Evolutionary conservation across 306 rosid species (phyloP).

Genomic region (Medicago lupulina): DNA sequence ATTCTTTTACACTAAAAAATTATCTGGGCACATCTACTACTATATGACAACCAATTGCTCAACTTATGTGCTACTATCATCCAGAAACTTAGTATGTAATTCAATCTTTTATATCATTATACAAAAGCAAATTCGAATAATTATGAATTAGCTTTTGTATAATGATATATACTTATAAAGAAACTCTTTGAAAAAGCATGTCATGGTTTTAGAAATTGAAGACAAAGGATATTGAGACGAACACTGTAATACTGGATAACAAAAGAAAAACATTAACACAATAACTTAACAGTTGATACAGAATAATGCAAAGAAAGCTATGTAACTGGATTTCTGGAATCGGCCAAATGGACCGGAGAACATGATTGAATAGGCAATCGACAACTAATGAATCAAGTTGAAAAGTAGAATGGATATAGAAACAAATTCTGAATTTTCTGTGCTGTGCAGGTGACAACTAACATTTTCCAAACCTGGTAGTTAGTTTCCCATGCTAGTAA

Average conservation of each 20-base stretch:
- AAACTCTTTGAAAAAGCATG: slow-evolving; percentile 14
- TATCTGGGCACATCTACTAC: neutral
- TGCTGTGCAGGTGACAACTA: neutral
- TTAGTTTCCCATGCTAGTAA: slow-evolving; percentile 14
- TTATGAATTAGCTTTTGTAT: too few species aligned
- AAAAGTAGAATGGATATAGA: slow-evolving; percentile 12
- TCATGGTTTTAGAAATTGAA: slow-evolving; percentile 20
- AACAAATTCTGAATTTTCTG: slow-evolving; percentile 16
- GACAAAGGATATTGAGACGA: neutral
- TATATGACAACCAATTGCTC: slow-evolving; percentile 3
- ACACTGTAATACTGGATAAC: slow-evolving; percentile 5
- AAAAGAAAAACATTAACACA: too few species aligned
- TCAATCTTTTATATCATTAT: neutral
- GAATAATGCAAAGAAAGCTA: neutral
- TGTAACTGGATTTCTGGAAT: neutral
- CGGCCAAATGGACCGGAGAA: too few species aligned
- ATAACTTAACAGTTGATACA: too few species aligned
- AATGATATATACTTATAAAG: slow-evolving; percentile 22
- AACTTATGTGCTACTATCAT: neutral
- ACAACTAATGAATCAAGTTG: too few species aligned
- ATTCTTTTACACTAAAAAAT: neutral
- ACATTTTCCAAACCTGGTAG: too few species aligned
- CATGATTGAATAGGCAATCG: neutral
- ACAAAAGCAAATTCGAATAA: neutral
- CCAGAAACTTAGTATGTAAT: slow-evolving; percentile 23